Percentiles rank a stretch among this genome's conserved stretches.
phyloP scores from a whole-genome alignment of 148 eudicot species.

The Bassia scoparia region DNA sequence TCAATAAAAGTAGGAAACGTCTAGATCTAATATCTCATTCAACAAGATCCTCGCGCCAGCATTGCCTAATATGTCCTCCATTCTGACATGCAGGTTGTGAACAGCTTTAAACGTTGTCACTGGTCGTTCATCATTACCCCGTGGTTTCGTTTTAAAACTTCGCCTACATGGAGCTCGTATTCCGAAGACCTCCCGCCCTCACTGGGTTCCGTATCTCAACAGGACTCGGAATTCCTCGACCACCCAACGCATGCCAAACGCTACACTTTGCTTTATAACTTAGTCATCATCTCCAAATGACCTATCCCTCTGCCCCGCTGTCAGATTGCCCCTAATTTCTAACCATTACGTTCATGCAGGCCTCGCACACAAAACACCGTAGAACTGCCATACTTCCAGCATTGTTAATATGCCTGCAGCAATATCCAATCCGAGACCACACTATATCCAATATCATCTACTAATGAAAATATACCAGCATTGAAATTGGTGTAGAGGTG shows the following conservation, averaged over 20 bases:
- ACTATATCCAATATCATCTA: too few species aligned
- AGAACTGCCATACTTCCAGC: not conserved
- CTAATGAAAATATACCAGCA: not conserved
- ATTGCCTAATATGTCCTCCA: constrained; percentile 96
- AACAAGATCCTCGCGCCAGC: constrained; percentile 90
- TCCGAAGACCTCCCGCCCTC: constrained; percentile 63
- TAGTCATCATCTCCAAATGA: constrained; percentile 37
- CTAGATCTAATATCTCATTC: constrained; percentile 85
- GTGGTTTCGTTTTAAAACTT: constrained; percentile 75
- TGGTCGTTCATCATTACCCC: constrained; percentile 86
- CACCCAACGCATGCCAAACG: constrained; percentile 49
- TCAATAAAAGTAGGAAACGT: constrained; percentile 96
- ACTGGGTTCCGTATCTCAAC: constrained; percentile 59
- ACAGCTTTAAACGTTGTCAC: constrained; percentile 53
- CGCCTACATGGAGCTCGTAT: constrained; percentile 83
- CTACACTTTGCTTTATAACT: constrained; percentile 31
- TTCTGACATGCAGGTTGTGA: constrained; percentile 70
- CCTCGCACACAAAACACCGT: constrained; percentile 9
- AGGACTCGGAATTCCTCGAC: constrained; percentile 68
- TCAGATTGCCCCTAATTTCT: constrained; percentile 51
- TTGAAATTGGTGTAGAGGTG: not conserved
- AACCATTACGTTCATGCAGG: constrained; percentile 29
- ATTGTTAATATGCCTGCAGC: too few species aligned
- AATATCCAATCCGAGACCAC: too few species aligned
- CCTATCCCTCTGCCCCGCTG: constrained; percentile 29